Conservation (phyloP, 176 grass and related monocot species). For the Avena atlantica region DNA sequence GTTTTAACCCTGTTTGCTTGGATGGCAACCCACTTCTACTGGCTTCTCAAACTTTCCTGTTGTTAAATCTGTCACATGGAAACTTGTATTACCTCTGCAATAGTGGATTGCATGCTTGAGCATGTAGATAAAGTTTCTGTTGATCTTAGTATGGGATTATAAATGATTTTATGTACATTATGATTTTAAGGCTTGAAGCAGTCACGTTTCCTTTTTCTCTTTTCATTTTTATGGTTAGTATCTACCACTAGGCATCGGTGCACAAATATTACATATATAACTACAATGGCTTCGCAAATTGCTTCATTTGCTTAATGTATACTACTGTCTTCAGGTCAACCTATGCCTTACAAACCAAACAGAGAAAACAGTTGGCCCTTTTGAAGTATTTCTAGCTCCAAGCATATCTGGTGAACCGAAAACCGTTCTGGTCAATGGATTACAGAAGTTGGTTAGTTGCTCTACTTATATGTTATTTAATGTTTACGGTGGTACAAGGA, state of each 20-base stretch:
- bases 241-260: conserved; percentile 5
- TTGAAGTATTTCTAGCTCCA: conserved; percentile 86
- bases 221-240: conserved; percentile 21
- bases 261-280: not conserved
- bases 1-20: not conserved
- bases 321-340: conserved; percentile 65
- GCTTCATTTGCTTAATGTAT: conserved; percentile 33
- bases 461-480: conserved; percentile 31
- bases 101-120: not conserved
- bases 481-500: not conserved
- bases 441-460: conserved; percentile 89
- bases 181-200: conserved; percentile 31
- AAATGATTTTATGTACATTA: conserved; percentile 19
- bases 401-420: conserved; percentile 66
- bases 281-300: not conserved
- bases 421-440: conserved; percentile 84
- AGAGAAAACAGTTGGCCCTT: conserved; percentile 94
- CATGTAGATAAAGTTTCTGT: not conserved
- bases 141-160: not conserved
- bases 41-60: conserved; percentile 11
- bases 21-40: not conserved
- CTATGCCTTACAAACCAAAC: conserved; percentile 80
- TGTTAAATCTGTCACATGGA: not conserved
- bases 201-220: not conserved
- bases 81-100: not conserved